Evolutionary conservation across 495 filamentous ascomycete genomes (phyloP).

Genomic region (Lasiosphaeria miniovina): DNA sequence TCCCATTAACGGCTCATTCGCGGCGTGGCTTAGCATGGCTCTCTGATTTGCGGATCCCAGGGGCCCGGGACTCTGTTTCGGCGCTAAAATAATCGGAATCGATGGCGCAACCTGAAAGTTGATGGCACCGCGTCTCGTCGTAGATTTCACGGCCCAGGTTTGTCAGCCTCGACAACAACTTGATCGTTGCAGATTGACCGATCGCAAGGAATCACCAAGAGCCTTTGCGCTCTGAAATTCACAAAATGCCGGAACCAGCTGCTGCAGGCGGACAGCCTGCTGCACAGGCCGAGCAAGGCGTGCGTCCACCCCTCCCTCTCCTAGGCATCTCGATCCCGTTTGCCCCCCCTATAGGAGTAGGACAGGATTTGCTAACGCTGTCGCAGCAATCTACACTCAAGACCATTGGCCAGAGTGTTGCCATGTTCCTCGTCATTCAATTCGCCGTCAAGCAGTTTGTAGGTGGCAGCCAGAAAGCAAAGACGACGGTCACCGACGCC

Average conservation of each 20-base stretch:
- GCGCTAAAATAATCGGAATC: background rate
- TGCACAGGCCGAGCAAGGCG: constrained; percentile 34
- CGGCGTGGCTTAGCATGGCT: background rate
- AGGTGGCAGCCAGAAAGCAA: constrained; percentile 46
- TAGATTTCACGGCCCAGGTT: background rate
- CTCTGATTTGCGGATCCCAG: background rate
- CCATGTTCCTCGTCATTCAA: constrained; percentile 46
- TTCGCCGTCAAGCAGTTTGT: constrained; percentile 45
- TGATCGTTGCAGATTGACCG: background rate
- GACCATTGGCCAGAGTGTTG: constrained; percentile 40
- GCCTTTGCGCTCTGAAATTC: background rate
- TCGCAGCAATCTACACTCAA: constrained; percentile 30
- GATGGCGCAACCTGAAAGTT: too few relatives aligned
- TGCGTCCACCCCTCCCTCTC: constrained; percentile 33
- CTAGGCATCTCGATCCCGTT: background rate
- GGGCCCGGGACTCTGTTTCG: background rate
- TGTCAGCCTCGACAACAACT: background rate
- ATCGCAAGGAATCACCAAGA: background rate
- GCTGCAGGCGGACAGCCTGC: constrained; percentile 19
- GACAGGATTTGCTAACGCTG: constrained; percentile 3
- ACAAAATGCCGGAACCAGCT: constrained; percentile 39
- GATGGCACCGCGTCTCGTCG: too few relatives aligned
- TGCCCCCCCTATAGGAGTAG: too few relatives aligned
- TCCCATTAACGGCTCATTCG: background rate
- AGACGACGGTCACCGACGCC: constrained; percentile 45